Evolutionary conservation across 345 rosid genomes (phyloP), one percentile per base, ranked within the genome.

Genomic region (Lepidium didymum): DNA sequence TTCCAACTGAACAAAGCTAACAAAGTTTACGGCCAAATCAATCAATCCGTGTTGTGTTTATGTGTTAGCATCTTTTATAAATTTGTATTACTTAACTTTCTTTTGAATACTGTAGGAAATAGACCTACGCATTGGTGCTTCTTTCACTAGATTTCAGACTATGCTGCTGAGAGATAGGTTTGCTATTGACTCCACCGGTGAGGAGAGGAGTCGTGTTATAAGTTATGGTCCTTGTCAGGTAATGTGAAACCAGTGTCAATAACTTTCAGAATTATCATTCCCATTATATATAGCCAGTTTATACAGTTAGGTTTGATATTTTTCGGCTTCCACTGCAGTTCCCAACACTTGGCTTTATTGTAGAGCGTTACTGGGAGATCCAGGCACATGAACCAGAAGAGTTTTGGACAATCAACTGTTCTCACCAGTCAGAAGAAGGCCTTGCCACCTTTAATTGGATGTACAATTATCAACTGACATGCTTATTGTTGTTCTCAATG

Each of bases 161-260:
- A 87, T 91, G 95, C 78, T 94, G 51, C 78, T 94, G 79, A 91
- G 54, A 74, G 96, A 93, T 72, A 88, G 79, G 69, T 93, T 93
- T 65, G 70, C 69, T 59, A 88, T 93, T 54, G 88, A 83, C 77
- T 78, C 85, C 66, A 81, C 81, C 61, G 82, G 85, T 53, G 92
- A 83, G 74, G 98, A 90, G 50, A 82, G 86, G 79, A 93, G 84
- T 77, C 90, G 87, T 74, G 87, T 94, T 72, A 79, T 91, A 60
- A 93, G 99, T 80, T 93, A 90, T 80, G 99, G 99, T 69, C 99
- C 97, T 56, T 93, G 99, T 74, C 96, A 93, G 91, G 97, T 93
- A 78, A 51, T 79, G 46, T 59, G 67, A 64, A 36, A 61, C 27
- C 55, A 58, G n/a, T 40, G 29, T 51, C 53, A 27, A 53, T 29